Base-by-base conservation (phyloP, 345 rosid genomes). In the Barbarea vulgaris region DNA sequence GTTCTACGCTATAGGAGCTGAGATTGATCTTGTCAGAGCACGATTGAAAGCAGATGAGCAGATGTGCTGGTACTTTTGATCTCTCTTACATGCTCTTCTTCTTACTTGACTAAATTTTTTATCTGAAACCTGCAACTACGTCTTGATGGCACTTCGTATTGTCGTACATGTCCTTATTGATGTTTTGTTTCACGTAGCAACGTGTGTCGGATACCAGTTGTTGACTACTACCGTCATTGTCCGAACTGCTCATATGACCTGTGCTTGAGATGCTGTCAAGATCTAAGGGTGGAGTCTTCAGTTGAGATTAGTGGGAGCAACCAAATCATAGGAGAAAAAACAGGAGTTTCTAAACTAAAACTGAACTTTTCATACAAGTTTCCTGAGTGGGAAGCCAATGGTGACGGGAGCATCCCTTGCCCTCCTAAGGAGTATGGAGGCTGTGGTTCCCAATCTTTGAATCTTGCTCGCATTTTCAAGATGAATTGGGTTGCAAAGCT, bases 401-500 rank as follows among this genome's bases (percentile, higher is more conserved):
- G 80, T 60, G 93, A 91, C 69, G 88, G 96, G 74, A 93, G 94
- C 73, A 89, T 96, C 77, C 93, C 91, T 4, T 96, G 99, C 79
- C 98, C 98, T 13, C 94, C 94, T 17, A 86, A 76, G 82, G 91
- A 82, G 17, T 84, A 85, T 65, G 94, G 96, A 78, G 99, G 98
- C 72, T 96, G 99, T 73, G 86, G 91, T 71, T 80, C 77, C 67
- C 77, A 39, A 22, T 81, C 93, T 69, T 76, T 93, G 81, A 88
- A 84, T 70, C 89, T 96, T 21, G 84, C 87, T 57, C 88, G 96
- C 76, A 96, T 91, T 69, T 93, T 93, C 72, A 96, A 96, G 89
- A 93, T 93, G 96, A 96, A 90, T 66, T 96, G 98, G 99, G 95
- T 91, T 75, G 97, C 99, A 50, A 93, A 91, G 74, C 91, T 93